Base-by-base conservation (phyloP, 129 eudicot species). In the Flaveria trinervia region DNA sequence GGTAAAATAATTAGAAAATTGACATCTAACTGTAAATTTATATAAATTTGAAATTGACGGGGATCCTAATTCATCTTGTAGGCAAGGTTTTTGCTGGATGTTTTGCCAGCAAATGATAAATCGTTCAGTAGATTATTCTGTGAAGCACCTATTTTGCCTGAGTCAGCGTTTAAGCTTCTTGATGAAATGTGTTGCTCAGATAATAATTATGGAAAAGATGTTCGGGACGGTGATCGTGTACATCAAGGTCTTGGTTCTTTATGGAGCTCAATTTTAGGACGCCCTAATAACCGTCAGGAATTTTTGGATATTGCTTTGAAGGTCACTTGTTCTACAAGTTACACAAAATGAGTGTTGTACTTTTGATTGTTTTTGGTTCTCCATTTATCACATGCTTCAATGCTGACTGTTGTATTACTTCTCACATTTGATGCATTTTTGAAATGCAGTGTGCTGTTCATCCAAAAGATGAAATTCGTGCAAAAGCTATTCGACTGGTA, bases 221-320 rank as follows among this genome's bases (percentile, higher is more conserved):
- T 61, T 50, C 89, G 85, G 68, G 96, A 91, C 51, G 89, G 96
- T 77, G 97, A 95, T 77, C 97, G 96, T 65, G 91, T 91, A 69
- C 88, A 89, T 45, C 99, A 95, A 84, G 99, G 99, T 65, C 97
- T 95, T 80, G 99, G 99, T 52, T 87, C 92, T 60, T 86, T 88
- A 52, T 95, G 99, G 99, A 85, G 83, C 85, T 86, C 89, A 74
- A 89, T 95, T 82, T 28, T 91, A 60, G 89, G 89, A 10, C 96
- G 97, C 44, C 97, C 97, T 12, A 79, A 70, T 11, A 71, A 80
- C 70, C 90, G 97, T 22, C 89, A 86, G 76, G 87, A 90, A 64
- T 89, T 93, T 71, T 82, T 95, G 81, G 90, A 89, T 85, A 91
- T 95, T 7, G 97, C 90, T 59, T 84, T 95, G 84, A 91, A 88